These are phyloP conservation scores for Taxillus chinensis DNA, from an alignment of 164 flowering plant species.

Conservation along the genomic window DNA sequence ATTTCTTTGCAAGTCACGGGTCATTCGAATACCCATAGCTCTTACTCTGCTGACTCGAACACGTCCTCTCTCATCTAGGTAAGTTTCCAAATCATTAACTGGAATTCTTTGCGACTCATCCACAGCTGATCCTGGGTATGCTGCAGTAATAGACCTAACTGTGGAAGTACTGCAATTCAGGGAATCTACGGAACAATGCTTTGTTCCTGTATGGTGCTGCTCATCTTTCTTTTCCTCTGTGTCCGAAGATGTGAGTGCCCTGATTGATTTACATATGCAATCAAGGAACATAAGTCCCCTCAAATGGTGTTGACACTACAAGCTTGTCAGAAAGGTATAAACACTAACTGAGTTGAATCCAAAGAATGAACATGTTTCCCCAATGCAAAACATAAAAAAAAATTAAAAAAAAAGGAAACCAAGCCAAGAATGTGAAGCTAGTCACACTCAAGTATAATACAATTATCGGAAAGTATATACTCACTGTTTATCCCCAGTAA, in stretches of 20 bases:
- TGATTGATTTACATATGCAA: constrained; percentile 17
- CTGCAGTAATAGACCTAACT: constrained; percentile 13
- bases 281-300: neutral
- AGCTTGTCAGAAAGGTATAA: neutral
- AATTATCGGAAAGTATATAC: constrained; percentile 11
- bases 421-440: neutral
- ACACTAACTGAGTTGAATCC: neutral
- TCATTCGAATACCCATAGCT: constrained; percentile 89
- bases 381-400: too few species aligned
- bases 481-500: constrained; percentile 81
- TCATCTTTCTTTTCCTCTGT: constrained; percentile 22
- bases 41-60: constrained; percentile 69
- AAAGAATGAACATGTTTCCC: neutral
- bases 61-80: constrained; percentile 76
- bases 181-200: constrained; percentile 15
- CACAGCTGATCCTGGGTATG: constrained; percentile 13
- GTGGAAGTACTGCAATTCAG: constrained; percentile 13
- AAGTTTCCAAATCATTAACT: constrained; percentile 55
- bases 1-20: constrained; percentile 86
- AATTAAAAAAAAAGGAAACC: too few species aligned
- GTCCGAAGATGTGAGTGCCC: constrained; percentile 52
- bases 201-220: constrained; percentile 14
- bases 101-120: constrained; percentile 24
- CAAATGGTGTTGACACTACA: neutral
- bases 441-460: neutral